Evolutionary conservation across 768 basidiomycete genomes (phyloP).

Genomic region (Russula griseocarnosa): DNA sequence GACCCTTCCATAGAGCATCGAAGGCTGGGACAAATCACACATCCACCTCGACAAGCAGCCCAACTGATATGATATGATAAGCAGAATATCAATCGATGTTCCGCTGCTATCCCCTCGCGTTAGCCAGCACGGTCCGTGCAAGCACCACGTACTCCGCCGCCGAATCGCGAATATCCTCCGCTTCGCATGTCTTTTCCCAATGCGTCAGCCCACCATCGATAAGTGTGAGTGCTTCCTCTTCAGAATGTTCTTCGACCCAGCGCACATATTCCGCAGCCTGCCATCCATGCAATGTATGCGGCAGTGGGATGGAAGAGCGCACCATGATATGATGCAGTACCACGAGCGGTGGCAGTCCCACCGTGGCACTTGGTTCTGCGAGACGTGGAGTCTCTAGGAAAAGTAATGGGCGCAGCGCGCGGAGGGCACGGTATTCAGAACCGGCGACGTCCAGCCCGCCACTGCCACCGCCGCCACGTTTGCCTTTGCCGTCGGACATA

Average conservation of each 20-base stretch:
- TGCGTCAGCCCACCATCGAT: slow-evolving; percentile 73
- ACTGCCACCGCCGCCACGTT: slow-evolving; percentile 48
- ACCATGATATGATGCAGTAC: slow-evolving; percentile 92
- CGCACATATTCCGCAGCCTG: slow-evolving; percentile 93
- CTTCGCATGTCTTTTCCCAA: slow-evolving; percentile 72
- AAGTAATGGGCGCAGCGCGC: slow-evolving; percentile 83
- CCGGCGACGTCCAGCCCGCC: slow-evolving; percentile 72
- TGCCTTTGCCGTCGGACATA: slow-evolving; percentile 53
- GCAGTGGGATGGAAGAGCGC: slow-evolving; percentile 78
- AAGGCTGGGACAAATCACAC: neutral
- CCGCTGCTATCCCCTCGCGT: slow-evolving; percentile 33
- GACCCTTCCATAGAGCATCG: neutral
- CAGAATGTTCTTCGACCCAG: slow-evolving; percentile 90
- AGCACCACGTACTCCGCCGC: slow-evolving; percentile 59
- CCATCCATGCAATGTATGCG: slow-evolving; percentile 90
- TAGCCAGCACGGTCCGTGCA: slow-evolving; percentile 60
- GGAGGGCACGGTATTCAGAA: slow-evolving; percentile 79
- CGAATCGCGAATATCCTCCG: slow-evolving; percentile 44
- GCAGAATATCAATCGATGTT: neutral
- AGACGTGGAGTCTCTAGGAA: slow-evolving; percentile 81
- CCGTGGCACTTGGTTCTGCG: slow-evolving; percentile 59
- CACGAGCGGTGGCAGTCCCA: slow-evolving; percentile 78
- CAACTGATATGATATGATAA: neutral
- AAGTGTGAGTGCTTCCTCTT: slow-evolving; percentile 73
- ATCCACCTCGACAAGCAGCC: neutral